phyloP scores from a whole-genome alignment of 1,284 basidiomycete species.

The Phylloporus gajari region DNA sequence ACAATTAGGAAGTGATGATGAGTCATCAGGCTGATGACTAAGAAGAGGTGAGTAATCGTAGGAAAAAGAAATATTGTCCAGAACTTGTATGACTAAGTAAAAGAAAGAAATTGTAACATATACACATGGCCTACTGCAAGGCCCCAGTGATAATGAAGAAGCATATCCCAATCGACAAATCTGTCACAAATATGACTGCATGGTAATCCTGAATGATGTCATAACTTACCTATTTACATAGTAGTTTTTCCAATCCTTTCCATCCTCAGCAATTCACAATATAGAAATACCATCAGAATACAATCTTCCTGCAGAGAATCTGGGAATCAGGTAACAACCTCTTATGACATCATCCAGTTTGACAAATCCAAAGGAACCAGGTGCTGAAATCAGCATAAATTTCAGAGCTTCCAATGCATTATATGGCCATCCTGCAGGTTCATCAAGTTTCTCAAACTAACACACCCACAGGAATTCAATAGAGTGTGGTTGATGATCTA shows the following conservation, averaged over 20 bases:
- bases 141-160: background rate
- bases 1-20: too few relatives aligned
- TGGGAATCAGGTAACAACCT: background rate
- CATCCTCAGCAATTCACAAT: background rate
- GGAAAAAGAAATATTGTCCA: too few relatives aligned
- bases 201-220: too few relatives aligned
- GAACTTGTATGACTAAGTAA: too few relatives aligned
- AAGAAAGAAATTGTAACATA: too few relatives aligned
- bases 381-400: background rate
- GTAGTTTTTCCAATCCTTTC: background rate
- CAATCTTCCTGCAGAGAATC: background rate
- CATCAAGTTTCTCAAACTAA: background rate
- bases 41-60: too few relatives aligned
- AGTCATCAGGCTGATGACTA: too few relatives aligned
- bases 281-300: background rate
- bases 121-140: too few relatives aligned
- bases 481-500: background rate
- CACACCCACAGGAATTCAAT: background rate
- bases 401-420: background rate
- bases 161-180: too few relatives aligned
- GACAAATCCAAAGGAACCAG: background rate
- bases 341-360: background rate
- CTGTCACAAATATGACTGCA: too few relatives aligned
- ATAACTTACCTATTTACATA: background rate
- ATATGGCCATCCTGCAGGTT: background rate